These are phyloP conservation scores for Fremontodendron californicum DNA, from an alignment of 345 rosid genomes.

Conservation along the genomic window DNA sequence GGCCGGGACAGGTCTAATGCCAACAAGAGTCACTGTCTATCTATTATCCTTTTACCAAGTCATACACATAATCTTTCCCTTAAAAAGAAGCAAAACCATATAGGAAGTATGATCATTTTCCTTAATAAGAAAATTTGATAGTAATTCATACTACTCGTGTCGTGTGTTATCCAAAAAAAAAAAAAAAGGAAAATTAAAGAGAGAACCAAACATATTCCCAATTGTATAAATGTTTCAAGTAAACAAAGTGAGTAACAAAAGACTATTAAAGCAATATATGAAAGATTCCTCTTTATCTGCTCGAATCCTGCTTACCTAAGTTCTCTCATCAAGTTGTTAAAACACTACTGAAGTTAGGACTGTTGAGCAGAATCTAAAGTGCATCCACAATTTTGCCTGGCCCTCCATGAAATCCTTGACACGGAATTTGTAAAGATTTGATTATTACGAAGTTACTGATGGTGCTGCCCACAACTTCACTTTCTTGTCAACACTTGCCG, in stretches of 20 bases:
- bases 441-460: conserved; percentile 14
- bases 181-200: too few species aligned
- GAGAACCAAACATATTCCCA: not conserved
- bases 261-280: not conserved
- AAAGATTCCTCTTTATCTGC: not conserved
- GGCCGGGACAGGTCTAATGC: too few species aligned
- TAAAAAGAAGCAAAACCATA: too few species aligned
- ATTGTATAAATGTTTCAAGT: not conserved
- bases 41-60: too few species aligned
- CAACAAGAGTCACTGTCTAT: too few species aligned
- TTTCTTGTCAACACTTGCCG: conserved; percentile 80
- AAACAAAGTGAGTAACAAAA: not conserved
- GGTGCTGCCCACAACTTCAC: conserved; percentile 91
- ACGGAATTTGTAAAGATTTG: not conserved
- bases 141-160: too few species aligned
- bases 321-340: not conserved
- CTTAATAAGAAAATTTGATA: not conserved
- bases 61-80: too few species aligned
- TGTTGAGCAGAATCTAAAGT: not conserved
- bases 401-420: not conserved
- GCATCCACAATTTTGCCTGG: not conserved
- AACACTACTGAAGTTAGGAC: not conserved
- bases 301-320: not conserved
- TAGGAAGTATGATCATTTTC: not conserved
- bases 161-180: too few species aligned